Evolutionary conservation across 768 basidiomycete species (phyloP).

Genomic region (Hericium coralloides): DNA sequence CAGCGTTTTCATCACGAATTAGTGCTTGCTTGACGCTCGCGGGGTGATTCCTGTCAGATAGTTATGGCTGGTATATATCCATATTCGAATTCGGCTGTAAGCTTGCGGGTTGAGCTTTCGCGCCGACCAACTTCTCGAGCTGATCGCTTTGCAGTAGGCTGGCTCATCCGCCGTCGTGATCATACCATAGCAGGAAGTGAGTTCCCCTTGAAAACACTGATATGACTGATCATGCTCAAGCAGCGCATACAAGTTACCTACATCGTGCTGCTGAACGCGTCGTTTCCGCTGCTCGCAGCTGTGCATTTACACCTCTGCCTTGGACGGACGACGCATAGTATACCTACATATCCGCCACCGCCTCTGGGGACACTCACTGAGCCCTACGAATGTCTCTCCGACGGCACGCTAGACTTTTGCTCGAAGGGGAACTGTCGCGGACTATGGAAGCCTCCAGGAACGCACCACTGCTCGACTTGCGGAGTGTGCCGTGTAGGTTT

Average conservation of each 20-base stretch:
- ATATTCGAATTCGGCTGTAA: constrained; percentile 11
- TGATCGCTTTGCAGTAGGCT: constrained; percentile 6
- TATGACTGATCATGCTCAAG: neutral
- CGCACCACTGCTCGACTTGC: constrained; percentile 16
- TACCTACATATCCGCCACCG: constrained; percentile 20
- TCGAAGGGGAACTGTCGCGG: constrained; percentile 9
- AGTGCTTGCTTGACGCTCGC: neutral
- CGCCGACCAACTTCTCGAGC: neutral
- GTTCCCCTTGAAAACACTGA: neutral
- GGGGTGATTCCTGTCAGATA: neutral
- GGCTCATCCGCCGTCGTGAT: neutral
- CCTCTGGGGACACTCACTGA: constrained; percentile 11
- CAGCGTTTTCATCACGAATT: neutral
- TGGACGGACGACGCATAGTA: constrained; percentile 10
- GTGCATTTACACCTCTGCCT: constrained; percentile 9
- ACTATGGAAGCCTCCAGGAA: constrained; percentile 15
- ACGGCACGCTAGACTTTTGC: constrained; percentile 13
- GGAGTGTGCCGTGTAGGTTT: constrained; percentile 17
- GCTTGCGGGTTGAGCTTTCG: neutral
- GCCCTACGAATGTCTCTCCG: constrained; percentile 12
- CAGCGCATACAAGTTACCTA: constrained; percentile 2
- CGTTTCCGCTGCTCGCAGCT: constrained; percentile 5
- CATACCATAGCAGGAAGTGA: constrained; percentile 4
- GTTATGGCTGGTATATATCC: constrained; percentile 10
- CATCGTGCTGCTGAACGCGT: neutral